Evolutionary conservation across 345 rosid genomes (phyloP), one percentile per base, ranked within the genome.

Genomic region (Eutrema yunnanense): DNA sequence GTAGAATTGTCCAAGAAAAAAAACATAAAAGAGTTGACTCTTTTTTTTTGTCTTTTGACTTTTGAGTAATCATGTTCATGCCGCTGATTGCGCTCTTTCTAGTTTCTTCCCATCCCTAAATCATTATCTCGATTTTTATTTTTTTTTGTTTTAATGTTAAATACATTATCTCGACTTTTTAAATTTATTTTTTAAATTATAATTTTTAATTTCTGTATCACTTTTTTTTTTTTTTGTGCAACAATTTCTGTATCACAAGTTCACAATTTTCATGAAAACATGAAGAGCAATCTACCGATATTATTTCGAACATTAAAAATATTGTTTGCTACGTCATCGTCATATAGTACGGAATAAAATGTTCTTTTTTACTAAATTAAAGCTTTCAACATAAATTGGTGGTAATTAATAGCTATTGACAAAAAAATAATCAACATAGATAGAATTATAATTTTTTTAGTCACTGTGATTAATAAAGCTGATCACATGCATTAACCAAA

Each of bases 1-100:
- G n/a, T n/a, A n/a, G n/a, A n/a, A n/a, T n/a, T n/a, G n/a, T n/a
- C n/a, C n/a, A n/a, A n/a, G 43, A 46, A 37, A 16, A 16, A 65
- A 14, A 66, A 33, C 54, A 50, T 33, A 11, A 50, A 41, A 57
- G 48, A 42, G 56, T 60, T 67, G 47, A 50, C 47, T 41, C 5
- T 41, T 29, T 14, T 29, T 14, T 29, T 56, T 6, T 49, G 9
- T 30, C 13, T 73, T 65, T 63, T 34, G 57, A 54, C 65, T 34
- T 63, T 67, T n/a, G 47, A 54, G 22, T 19, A 26, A 51, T 16
- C 44, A 59, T 50, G n/a, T 49, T 52, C 62, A 59, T 67, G 73
- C 78, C 78, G 78, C 46, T 41, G 48, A 74, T 67, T 67, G 44
- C 73, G 78, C 61, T 41, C 46, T 42, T 30, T 56, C 26, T 22